Evolutionary conservation across 2,329 filamentous ascomycete species (phyloP).

Genomic region (Alternaria sp.): DNA sequence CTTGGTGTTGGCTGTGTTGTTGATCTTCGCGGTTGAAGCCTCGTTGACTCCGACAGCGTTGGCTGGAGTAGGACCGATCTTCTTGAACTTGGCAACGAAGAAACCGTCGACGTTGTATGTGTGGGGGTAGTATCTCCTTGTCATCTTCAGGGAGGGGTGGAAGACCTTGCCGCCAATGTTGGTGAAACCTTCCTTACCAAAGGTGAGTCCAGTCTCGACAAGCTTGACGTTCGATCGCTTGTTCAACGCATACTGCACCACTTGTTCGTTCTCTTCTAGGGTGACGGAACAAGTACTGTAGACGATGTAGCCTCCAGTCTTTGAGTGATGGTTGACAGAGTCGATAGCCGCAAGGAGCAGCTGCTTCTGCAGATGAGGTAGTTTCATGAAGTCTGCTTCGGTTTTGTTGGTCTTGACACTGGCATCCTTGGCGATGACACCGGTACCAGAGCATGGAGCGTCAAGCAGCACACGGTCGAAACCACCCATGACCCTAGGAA

Average conservation of each 20-base stretch:
- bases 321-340: conserved; percentile 87
- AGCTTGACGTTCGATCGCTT: conserved; percentile 93
- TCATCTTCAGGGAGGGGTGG: conserved; percentile 76
- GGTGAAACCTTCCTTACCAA: conserved; percentile 92
- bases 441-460: conserved; percentile 94
- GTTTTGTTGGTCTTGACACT: conserved; percentile 94
- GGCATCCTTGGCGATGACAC: conserved; percentile 96
- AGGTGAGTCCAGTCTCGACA: conserved; percentile 87
- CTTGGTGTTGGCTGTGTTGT: conserved; percentile 47
- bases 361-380: conserved; percentile 95
- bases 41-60: conserved; percentile 57
- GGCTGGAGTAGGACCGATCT: conserved; percentile 78
- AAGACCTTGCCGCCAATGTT: conserved; percentile 92
- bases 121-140: conserved; percentile 49
- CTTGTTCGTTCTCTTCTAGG: conserved; percentile 90
- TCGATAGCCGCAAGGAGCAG: conserved; percentile 92
- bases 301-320: conserved; percentile 93
- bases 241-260: conserved; percentile 90
- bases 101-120: conserved; percentile 81
- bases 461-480: conserved; percentile 95
- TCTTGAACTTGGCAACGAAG: conserved; percentile 98
- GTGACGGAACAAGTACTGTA: conserved; percentile 97
- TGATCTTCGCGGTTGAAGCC: conserved; percentile 41
- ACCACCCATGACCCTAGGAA: conserved; percentile 91
- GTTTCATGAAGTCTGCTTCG: conserved; percentile 89